phyloP scores from a whole-genome alignment of 163 green algal species.

The Chloroidium sp. region DNA sequence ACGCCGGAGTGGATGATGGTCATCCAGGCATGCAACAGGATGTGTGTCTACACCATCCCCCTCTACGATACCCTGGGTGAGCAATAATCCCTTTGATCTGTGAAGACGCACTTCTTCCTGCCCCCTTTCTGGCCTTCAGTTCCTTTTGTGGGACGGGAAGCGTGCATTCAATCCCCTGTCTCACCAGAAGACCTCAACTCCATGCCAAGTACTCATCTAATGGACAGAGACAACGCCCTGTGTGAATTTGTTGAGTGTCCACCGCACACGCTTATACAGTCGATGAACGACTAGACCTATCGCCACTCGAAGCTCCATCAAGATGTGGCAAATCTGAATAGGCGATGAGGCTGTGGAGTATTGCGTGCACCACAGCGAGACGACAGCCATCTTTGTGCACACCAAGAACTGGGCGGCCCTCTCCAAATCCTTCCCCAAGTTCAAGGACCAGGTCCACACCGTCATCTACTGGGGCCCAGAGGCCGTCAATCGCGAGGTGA shows the following conservation, averaged over 20 bases:
- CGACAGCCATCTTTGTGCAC: constrained; percentile 13
- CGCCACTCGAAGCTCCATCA: no score
- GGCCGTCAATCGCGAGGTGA: no score
- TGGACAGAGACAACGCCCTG: no score
- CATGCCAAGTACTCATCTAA: no score
- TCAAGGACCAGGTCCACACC: constrained; percentile 42
- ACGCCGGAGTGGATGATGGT: constrained; percentile 84
- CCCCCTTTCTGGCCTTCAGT: neutral
- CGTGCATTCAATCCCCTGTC: no score
- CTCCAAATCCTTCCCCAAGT: constrained; percentile 39
- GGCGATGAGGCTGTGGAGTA: constrained; percentile 84
- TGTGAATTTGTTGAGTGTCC: no score
- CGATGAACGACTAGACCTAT: no score
- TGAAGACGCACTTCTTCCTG: neutral
- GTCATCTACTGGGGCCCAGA: constrained; percentile 65
- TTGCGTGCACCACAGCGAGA: constrained; percentile 79
- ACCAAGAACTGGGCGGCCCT: constrained; percentile 17
- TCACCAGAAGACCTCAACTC: no score
- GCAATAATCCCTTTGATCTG: no score
- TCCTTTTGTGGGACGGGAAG: no score
- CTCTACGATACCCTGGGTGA: constrained; percentile 88
- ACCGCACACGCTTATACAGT: no score
- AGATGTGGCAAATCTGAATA: neutral
- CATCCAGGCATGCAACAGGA: constrained; percentile 72
- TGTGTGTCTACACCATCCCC: constrained; percentile 46